phyloP scores from a whole-genome alignment of 83 land plant species.

The Picea engelmannii region DNA sequence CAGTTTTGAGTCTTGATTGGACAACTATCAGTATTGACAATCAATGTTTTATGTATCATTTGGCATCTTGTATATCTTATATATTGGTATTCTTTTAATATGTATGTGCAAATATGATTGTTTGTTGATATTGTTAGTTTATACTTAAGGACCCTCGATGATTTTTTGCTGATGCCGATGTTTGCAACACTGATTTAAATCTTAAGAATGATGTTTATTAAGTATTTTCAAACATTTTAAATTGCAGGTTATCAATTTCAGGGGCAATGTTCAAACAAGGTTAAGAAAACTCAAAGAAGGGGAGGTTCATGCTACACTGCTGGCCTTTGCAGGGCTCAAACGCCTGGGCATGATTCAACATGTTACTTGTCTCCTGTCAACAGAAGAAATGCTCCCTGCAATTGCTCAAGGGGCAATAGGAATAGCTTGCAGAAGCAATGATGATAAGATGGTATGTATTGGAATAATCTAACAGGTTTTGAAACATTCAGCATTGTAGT shows the following conservation, averaged over 20 bases:
- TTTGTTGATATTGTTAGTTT: no score
- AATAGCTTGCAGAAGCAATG: constrained; percentile 84
- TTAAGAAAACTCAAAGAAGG: constrained; percentile 88
- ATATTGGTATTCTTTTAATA: no score
- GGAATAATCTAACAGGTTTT: not conserved
- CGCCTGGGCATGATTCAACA: constrained; percentile 85
- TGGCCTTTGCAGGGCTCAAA: constrained; percentile 92
- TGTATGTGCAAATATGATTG: no score
- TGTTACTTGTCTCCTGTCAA: constrained; percentile 70
- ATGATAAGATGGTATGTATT: constrained; percentile 77
- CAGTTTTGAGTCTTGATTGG: no score
- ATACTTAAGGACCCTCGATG: no score
- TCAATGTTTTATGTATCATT: no score
- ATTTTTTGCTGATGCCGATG: no score
- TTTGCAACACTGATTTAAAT: not conserved
- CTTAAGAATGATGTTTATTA: not conserved
- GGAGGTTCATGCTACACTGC: constrained; percentile 82
- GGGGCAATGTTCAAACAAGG: constrained; percentile 96
- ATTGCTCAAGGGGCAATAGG: constrained; percentile 99
- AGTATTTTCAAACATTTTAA: not conserved
- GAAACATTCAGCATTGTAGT: not conserved
- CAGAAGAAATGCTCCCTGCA: constrained; percentile 97
- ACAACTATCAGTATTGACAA: no score
- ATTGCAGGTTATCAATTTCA: constrained; percentile 75
- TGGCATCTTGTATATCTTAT: no score